Evolutionary conservation across 2,329 filamentous ascomycete genomes (phyloP), one percentile per base, ranked within the genome.

Genomic region (Knufia fluminis): DNA sequence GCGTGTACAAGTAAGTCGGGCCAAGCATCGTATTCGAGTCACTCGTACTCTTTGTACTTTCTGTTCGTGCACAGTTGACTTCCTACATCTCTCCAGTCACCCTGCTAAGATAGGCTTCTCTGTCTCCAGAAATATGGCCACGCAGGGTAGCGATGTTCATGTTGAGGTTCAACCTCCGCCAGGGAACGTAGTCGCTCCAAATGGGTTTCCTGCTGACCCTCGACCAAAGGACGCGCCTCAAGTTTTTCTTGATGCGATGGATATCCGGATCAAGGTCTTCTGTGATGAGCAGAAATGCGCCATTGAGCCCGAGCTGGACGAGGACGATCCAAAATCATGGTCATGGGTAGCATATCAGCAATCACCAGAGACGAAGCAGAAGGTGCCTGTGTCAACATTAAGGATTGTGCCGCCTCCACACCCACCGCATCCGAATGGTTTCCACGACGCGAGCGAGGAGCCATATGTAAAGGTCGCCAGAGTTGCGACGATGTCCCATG

Each of bases 261-360:
- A 65, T 12, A 70, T 82, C 4, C 77, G 79, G 32, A 70, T 75
- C 50, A 66, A 68, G 33, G 79, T 82, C 55, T 82, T 77, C 57
- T 69, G 78, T 32, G 66, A 74, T 51, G 78, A 81, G 61, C 79
- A 82, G 55, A 65, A 69, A 19, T 72, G 78, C 23, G 68, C 71
- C 0, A 66, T 80, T 1, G 79, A 84, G 32, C 78, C 80, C 56
- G 90, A 97, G 65, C 76, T 87, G 56, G 91, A 96, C 69, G 69
- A 74, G 1, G 88, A 96, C 63, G 91, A 97, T 64, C 57, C 75
- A 1, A 78, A 86, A 31, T 83, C 80, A 57, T 91, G 83, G 68
- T 89, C 96, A 66, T 95, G 87, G 85, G 83, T 95, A 24, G 73
- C 83, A n/a, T 95, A 94, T 66, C 79, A 80, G 42, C 80, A 75